A percentile compares a stretch with the other conserved stretches of the same genome.
phyloP scores from a whole-genome alignment of 2,329 filamentous ascomycete genomes.

The Cercospora beticola region DNA sequence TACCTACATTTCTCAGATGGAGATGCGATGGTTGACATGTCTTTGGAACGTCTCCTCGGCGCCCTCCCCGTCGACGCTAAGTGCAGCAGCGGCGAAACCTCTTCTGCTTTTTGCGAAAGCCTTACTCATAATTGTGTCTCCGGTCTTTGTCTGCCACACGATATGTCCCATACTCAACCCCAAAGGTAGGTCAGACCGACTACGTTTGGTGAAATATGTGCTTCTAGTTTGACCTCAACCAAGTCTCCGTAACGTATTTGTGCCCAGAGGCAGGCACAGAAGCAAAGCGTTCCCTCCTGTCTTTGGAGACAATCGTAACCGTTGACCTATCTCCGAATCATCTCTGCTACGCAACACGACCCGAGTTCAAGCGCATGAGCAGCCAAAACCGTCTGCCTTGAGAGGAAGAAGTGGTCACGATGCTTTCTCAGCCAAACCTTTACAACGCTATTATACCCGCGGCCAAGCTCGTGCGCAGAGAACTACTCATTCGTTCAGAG shows the following conservation, averaged over 20 bases:
- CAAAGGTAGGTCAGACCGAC: too few species aligned
- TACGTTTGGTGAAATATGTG: not conserved
- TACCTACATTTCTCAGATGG: too few species aligned
- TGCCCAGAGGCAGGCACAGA: not conserved
- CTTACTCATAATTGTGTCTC: not conserved
- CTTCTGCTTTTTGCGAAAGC: not conserved
- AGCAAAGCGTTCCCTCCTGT: not conserved
- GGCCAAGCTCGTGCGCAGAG: not conserved
- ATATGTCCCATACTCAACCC: too few species aligned
- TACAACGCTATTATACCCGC: too few species aligned
- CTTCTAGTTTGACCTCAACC: not conserved
- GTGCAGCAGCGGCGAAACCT: not conserved
- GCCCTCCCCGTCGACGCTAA: too few species aligned
- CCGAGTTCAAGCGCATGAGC: not conserved
- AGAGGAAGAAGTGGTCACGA: not conserved
- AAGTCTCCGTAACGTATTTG: not conserved
- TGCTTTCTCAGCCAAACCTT: not conserved
- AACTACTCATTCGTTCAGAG: not conserved
- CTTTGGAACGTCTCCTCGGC: too few species aligned
- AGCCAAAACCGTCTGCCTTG: not conserved
- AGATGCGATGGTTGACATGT: too few species aligned
- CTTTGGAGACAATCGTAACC: not conserved
- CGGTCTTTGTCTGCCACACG: not conserved
- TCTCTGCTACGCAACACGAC: not conserved
- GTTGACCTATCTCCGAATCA: not conserved